Conservation (phyloP, 129 eudicot species). For the Glebionis coronaria region DNA sequence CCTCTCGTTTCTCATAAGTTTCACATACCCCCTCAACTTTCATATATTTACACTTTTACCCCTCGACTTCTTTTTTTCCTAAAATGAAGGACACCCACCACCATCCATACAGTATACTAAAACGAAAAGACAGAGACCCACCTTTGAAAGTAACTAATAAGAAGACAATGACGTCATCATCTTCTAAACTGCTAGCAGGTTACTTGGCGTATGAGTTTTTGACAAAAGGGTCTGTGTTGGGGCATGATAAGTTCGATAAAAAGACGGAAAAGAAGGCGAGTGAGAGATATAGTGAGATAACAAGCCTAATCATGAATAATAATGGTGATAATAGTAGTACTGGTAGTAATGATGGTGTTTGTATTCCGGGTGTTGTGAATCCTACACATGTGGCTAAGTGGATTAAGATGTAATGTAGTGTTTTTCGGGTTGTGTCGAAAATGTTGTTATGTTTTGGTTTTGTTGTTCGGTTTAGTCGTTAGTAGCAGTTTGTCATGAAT, state of each 20-base stretch:
- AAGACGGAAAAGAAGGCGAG: neutral
- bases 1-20: too few relatives aligned
- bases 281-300: slow-evolving; percentile 47
- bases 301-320: slow-evolving; percentile 32
- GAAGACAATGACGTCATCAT: slow-evolving; percentile 10
- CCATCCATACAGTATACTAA: too few relatives aligned
- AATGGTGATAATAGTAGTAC: neutral
- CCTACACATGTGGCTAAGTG: slow-evolving; percentile 63
- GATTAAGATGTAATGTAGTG: slow-evolving; percentile 47
- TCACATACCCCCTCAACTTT: neutral
- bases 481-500: too few relatives aligned
- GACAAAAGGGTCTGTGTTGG: slow-evolving; percentile 54
- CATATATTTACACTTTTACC: slow-evolving; percentile 4
- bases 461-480: too few relatives aligned
- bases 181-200: slow-evolving; percentile 41
- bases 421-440: too few relatives aligned
- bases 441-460: neutral
- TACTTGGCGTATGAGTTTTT: slow-evolving; percentile 33
- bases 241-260: neutral
- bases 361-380: slow-evolving; percentile 55
- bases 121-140: too few relatives aligned
- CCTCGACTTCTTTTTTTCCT: neutral
- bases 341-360: slow-evolving; percentile 29
- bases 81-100: too few relatives aligned
- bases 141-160: neutral